Evolutionary conservation across 2,329 filamentous ascomycete genomes (phyloP), one percentile per base, ranked within the genome.

Genomic region (Xylaria sp.): DNA sequence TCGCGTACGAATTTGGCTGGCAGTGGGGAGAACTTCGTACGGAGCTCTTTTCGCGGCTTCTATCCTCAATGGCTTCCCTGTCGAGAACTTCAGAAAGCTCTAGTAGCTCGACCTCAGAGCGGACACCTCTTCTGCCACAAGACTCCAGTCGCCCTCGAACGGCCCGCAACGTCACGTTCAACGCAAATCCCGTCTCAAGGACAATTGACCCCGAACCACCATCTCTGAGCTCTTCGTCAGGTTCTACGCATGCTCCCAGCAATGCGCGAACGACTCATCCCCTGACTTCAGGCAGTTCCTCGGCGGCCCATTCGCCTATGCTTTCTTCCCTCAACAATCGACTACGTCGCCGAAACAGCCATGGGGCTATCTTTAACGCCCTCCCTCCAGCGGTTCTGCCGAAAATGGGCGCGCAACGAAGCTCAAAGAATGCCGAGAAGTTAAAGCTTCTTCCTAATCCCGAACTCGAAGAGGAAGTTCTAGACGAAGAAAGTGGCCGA

Each of bases 401-500:
- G 62, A 98, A 98, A 82, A 94, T 98, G 67, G 96, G 96, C 1
- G 95, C 96, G 0, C 96, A 99, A 80, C 86, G 96, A 80, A 98
- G 94, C 66, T 97, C 94, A 28, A 97, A 97, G 81, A 98, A 93
- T 72, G 94, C 94, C 1, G 94, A 98, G 83, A 99, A 99, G 83
- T 86, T 99, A 70, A 99, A 99, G 83, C 87, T 99, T n/a, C 84
- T 99, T 18, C 96, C 96, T 0, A 96, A 96, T 77, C 94, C 94
- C 0, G 93, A 97, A 68, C 86, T 93, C 54, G 93, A 88, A 31
- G 93, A 94, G 52, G 89, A 86, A 20, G 70, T 63, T 74, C 85
- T 72, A 7, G 94, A 98, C 71, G 95, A 97, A 77, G 95, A 98
- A 81, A 96, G 93, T 76, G 94, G 94, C 10, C 87, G 94, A 72